phyloP scores from a whole-genome alignment of 1,139 yeast species.

The Oligophagozyma castellii region DNA sequence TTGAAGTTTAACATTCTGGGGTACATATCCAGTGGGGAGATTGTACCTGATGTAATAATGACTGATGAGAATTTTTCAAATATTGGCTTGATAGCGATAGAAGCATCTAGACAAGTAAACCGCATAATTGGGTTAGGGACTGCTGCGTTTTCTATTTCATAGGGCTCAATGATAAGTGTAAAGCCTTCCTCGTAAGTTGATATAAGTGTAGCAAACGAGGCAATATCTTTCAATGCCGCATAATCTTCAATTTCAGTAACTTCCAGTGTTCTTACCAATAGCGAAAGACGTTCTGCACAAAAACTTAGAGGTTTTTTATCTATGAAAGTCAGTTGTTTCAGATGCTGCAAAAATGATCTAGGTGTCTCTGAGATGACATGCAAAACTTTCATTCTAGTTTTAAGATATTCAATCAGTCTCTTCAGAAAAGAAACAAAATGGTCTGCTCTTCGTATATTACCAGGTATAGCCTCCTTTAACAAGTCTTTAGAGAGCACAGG shows the following conservation, averaged over 20 bases:
- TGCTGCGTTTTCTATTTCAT: constrained; percentile 91
- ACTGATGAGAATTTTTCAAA: constrained; percentile 91
- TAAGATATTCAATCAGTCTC: constrained; percentile 83
- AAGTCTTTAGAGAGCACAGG: constrained; percentile 81
- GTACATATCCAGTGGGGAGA: constrained; percentile 96
- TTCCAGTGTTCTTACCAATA: constrained; percentile 80
- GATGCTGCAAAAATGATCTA: constrained; percentile 75
- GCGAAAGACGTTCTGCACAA: constrained; percentile 81
- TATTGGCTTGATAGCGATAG: constrained; percentile 94
- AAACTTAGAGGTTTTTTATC: constrained; percentile 83
- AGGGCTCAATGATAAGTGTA: constrained; percentile 83
- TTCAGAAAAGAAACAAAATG: constrained; percentile 89
- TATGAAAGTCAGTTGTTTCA: constrained; percentile 84
- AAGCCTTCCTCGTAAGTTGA: constrained; percentile 93
- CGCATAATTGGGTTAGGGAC: constrained; percentile 96
- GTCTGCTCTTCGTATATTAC: constrained; percentile 91
- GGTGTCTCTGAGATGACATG: constrained; percentile 98
- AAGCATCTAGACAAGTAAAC: constrained; percentile 91
- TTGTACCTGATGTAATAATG: constrained; percentile 92
- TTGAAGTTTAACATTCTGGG: constrained; percentile 94
- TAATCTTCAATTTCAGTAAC: constrained; percentile 82
- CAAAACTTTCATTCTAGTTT: constrained; percentile 92
- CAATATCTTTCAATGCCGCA: constrained; percentile 85
- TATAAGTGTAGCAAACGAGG: constrained; percentile 90
- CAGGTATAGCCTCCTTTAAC: constrained; percentile 88